These are phyloP conservation scores for Cicer bijugum DNA, from an alignment of 306 rosid genomes.

Conservation along the genomic window DNA sequence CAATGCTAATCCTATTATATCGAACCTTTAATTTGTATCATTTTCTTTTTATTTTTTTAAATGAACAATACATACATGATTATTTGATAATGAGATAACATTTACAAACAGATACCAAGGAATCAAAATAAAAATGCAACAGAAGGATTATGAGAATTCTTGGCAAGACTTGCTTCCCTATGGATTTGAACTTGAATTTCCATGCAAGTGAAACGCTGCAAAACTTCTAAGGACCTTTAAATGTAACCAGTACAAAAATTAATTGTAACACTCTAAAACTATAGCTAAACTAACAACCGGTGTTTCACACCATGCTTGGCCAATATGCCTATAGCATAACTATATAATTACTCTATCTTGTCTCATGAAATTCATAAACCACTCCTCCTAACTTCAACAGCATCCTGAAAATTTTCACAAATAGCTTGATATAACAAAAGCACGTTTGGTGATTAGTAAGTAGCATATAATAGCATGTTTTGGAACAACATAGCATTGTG, in stretches of 20 bases:
- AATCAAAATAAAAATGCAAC: not conserved
- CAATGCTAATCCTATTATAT: no score
- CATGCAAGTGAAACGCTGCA: constrained; percentile 28
- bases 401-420: constrained; percentile 37
- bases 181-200: constrained; percentile 1
- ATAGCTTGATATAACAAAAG: constrained; percentile 25
- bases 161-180: not conserved
- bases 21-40: no score
- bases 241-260: not conserved
- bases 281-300: constrained; percentile 28
- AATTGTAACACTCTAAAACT: constrained; percentile 22
- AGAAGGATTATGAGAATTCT: not conserved
- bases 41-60: not conserved
- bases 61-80: not conserved
- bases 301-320: not conserved
- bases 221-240: constrained; percentile 23
- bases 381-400: constrained; percentile 6
- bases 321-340: no score
- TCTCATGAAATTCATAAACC: constrained; percentile 11
- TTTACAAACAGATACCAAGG: not conserved
- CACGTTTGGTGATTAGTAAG: not conserved
- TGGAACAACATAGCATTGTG: constrained; percentile 7
- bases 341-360: no score
- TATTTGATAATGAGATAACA: not conserved
- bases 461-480: constrained; percentile 2